Evolutionary conservation across 2,329 filamentous ascomycete species (phyloP).

Genomic region (Diaporthe eres): DNA sequence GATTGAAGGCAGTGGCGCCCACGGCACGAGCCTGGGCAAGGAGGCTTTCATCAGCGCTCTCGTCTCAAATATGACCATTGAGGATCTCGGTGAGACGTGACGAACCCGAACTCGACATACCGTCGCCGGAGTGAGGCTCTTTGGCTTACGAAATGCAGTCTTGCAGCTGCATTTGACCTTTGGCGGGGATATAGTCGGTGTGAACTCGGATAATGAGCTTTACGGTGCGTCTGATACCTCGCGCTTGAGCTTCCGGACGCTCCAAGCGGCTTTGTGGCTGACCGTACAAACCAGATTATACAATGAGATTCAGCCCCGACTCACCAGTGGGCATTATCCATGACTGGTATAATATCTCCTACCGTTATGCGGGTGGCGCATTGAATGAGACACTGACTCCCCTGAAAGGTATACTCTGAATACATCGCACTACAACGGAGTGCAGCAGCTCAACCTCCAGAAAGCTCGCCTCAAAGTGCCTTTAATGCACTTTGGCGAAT

Average conservation of each 20-base stretch:
- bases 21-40: constrained; percentile 42
- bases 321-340: constrained; percentile 58
- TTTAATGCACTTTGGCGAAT: constrained; percentile 59
- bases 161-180: constrained; percentile 62
- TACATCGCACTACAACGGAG: constrained; percentile 56
- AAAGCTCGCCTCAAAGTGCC: constrained; percentile 56
- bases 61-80: constrained; percentile 52
- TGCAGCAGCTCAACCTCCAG: constrained; percentile 55
- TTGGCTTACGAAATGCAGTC: constrained; percentile 44
- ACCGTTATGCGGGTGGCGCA: too few species aligned
- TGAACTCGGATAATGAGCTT: constrained; percentile 54
- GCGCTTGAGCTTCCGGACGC: constrained; percentile 28
- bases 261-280: constrained; percentile 32
- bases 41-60: constrained; percentile 47
- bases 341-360: constrained; percentile 51
- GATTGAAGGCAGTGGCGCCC: constrained; percentile 22
- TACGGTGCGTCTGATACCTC: constrained; percentile 47
- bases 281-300: constrained; percentile 45
- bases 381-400: not conserved
- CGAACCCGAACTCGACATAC: constrained; percentile 5
- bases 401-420: constrained; percentile 53
- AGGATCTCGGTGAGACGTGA: constrained; percentile 47
- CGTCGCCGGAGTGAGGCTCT: not conserved
- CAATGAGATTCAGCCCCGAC: constrained; percentile 53
- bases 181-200: constrained; percentile 57